Base-by-base conservation (phyloP, 1,284 basidiomycete species). In the Lignosus rhinocerotis region DNA sequence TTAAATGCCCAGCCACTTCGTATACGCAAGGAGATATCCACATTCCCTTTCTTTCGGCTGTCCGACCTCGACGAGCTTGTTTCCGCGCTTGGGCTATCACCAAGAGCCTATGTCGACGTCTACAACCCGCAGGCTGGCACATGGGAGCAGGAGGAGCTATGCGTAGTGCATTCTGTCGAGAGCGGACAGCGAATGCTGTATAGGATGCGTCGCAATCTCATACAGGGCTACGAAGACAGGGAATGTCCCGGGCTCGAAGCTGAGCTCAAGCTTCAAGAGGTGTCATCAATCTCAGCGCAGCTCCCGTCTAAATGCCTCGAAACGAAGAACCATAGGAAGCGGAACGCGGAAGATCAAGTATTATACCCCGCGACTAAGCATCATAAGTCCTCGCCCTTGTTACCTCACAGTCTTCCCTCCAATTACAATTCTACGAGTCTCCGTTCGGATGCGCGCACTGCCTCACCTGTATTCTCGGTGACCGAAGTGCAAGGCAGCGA, bases 1-100 rank as follows among this genome's bases (percentile, higher is more conserved):
- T 74, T 81, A 14, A 78, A 80, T 60, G 75, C 73, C n/a, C 80
- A 83, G 52, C 86, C 87, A 3, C 77, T 88, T 42, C 80, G 87
- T 2, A 73, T 88, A 17, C 80, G 81, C 17, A 80, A 83, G 59
- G 80, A 80, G 61, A 76, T 87, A 44, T 73, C 82, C 0, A 85
- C 84, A 0, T 88, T 88, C 63, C 86, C 87, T 0, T 78, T 82
- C 34, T 86, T 88, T 67, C 81, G 81, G 46, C 75, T 87, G n/a
- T 78, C 81, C 6, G 74, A 77, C 21, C 78, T 84, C 61, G 70
- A 75, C 25, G 71, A 79, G 38, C 75, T 89, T 53, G 76, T 84
- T 5, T 67, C 73, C 3, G 81, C 85, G 60, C 77, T 88, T 17
- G 78, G 79, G 8, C 72, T 88, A 14, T 73, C 75, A 0, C 53